Evolutionary conservation across 106 monocot species (phyloP), one percentile per base, ranked within the genome.

Genomic region (Ottelia alismoides): DNA sequence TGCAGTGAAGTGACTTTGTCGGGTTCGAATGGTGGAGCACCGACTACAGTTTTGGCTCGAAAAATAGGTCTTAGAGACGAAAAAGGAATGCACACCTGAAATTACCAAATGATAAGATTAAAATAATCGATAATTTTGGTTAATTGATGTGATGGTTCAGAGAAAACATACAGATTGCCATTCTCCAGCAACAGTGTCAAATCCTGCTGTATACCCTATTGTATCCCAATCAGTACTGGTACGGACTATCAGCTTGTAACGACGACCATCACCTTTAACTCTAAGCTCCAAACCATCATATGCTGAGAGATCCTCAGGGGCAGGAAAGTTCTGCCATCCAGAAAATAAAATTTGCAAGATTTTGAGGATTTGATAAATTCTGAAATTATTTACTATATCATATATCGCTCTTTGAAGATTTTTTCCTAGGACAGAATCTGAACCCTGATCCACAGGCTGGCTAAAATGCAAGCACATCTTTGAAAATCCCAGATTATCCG

Each of bases 211-310:
- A 59, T 98, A 85, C 10, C 89, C 96, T 12, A 89, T 63, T 26
- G 82, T 77, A 65, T 98, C 96, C 96, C 96, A 98, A 28, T 90
- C 96, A 52, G 66, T 2, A 29, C 85, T 85, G 56, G 79, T 89
- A 10, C 89, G 75, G 11, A 90, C 18, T 56, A 98, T 98, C 57
- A 98, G 69, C 70, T 98, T 98, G 63, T 89, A 98, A 44, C 74
- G 75, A 29, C 52, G 64, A 28, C 96, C 96, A 65, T 98, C 82
- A 43, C 96, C 96, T 76, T 85, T 89, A 31, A 85, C 45, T 64
- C 82, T 64, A 66, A 98, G 58, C 67, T 85, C 75, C 51, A 98
- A 66, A 46, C 96, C 96, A 79, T 98, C 85, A 74, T 98, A 98
- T 59, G 96, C 74, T 40, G 89, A 85, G 64, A 98, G 78, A 53